Percentiles rank a stretch among this genome's conserved stretches.
phyloP scores from a whole-genome alignment of 2,329 filamentous ascomycete genomes.

The Cyphellophora attinorum region DNA sequence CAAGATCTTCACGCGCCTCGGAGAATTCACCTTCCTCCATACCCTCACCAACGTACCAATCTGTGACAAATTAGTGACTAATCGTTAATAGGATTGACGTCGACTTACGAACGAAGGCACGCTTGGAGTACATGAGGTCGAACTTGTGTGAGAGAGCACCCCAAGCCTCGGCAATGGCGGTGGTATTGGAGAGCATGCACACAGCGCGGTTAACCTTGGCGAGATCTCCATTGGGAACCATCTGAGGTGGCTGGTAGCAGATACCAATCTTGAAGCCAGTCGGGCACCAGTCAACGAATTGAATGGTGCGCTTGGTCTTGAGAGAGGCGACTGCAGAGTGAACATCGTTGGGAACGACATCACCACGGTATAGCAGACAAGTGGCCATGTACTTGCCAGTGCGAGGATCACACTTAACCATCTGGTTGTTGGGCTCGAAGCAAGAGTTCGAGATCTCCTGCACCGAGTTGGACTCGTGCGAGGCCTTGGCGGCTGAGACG shows the following conservation, averaged over 20 bases:
- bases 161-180: slow-evolving; percentile 97
- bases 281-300: slow-evolving; percentile 99
- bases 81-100: too few relatives aligned
- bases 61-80: too few relatives aligned
- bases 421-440: slow-evolving; percentile 99
- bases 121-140: slow-evolving; percentile 99
- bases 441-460: slow-evolving; percentile 98
- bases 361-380: slow-evolving; percentile 94
- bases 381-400: slow-evolving; percentile 99
- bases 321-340: slow-evolving; percentile 87
- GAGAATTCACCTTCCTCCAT: slow-evolving; percentile 99
- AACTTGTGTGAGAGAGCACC: slow-evolving; percentile 94
- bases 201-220: slow-evolving; percentile 98
- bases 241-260: slow-evolving; percentile 96
- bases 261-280: slow-evolving; percentile 99
- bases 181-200: slow-evolving; percentile 95
- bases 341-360: slow-evolving; percentile 93
- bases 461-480: slow-evolving; percentile 96
- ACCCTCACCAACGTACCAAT: slow-evolving; percentile 99
- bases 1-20: slow-evolving; percentile 96
- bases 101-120: slow-evolving; percentile 98
- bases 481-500: slow-evolving; percentile 87
- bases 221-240: slow-evolving; percentile 92
- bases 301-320: slow-evolving; percentile 98
- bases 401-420: slow-evolving; percentile 98